phyloP scores from a whole-genome alignment of 768 basidiomycete genomes.

The Dacryopinax primogenitus region DNA sequence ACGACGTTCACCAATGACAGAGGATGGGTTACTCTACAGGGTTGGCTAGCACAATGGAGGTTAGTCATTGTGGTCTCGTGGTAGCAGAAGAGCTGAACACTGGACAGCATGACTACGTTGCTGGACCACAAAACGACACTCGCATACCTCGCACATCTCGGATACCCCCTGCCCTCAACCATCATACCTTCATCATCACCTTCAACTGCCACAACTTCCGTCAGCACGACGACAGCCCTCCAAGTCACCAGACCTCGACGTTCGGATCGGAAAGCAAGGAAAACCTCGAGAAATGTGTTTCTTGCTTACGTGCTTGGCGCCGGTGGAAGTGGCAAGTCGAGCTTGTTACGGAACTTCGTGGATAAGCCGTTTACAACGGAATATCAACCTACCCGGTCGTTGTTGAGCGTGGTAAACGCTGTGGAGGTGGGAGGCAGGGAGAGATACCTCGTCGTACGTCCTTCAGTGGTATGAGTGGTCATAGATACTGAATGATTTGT shows the following conservation, averaged over 20 bases:
- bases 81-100: neutral
- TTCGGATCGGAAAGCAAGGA: slow-evolving; percentile 71
- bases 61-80: slow-evolving; percentile 27
- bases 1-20: slow-evolving; percentile 76
- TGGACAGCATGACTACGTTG: slow-evolving; percentile 81
- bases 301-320: slow-evolving; percentile 89
- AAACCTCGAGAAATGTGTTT: slow-evolving; percentile 82
- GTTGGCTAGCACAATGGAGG: slow-evolving; percentile 99
- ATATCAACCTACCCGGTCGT: slow-evolving; percentile 82
- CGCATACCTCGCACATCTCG: slow-evolving; percentile 89
- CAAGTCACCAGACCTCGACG: slow-evolving; percentile 76
- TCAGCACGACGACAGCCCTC: slow-evolving; percentile 56
- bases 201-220: slow-evolving; percentile 22
- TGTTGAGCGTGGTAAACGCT: slow-evolving; percentile 84
- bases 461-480: slow-evolving; percentile 1
- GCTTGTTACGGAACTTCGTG: slow-evolving; percentile 69
- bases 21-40: slow-evolving; percentile 87
- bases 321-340: slow-evolving; percentile 91
- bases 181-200: slow-evolving; percentile 13
- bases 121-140: slow-evolving; percentile 86
- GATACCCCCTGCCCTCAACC: slow-evolving; percentile 60
- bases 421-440: slow-evolving; percentile 91
- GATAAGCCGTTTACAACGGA: slow-evolving; percentile 59
- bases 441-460: slow-evolving; percentile 87
- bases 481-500: slow-evolving; percentile 7